A percentile compares a stretch with the other conserved stretches of the same genome.
Conservation (phyloP, 495 filamentous ascomycete genomes). For the Hypomontagnella submonticulosa region DNA sequence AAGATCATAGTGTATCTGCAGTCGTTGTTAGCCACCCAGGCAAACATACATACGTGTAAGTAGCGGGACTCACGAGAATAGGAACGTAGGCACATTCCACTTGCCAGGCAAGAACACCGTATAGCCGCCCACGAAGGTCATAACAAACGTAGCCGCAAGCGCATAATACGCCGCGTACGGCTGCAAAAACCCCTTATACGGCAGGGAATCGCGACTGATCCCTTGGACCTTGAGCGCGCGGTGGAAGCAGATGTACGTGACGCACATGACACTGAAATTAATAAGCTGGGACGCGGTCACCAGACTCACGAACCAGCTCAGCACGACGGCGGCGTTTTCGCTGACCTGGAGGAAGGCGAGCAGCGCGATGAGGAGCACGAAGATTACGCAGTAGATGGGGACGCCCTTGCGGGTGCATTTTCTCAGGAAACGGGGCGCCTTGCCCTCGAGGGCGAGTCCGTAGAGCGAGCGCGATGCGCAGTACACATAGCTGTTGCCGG, state of each 20-base stretch:
- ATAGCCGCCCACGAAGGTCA: slow-evolving; percentile 81
- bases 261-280: slow-evolving; percentile 76
- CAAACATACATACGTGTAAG: too few species aligned
- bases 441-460: slow-evolving; percentile 60
- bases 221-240: slow-evolving; percentile 76
- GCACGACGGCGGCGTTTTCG: slow-evolving; percentile 71
- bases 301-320: slow-evolving; percentile 80
- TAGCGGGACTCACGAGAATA: slow-evolving; percentile 77
- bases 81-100: slow-evolving; percentile 78
- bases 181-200: slow-evolving; percentile 73
- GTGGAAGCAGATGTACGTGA: slow-evolving; percentile 79
- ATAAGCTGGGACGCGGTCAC: slow-evolving; percentile 80
- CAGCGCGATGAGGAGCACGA: slow-evolving; percentile 72
- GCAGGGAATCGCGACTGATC: slow-evolving; percentile 68
- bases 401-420: slow-evolving; percentile 67
- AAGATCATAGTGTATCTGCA: slow-evolving; percentile 33
- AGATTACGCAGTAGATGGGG: slow-evolving; percentile 67
- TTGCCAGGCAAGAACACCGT: slow-evolving; percentile 77
- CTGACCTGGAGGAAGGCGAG: slow-evolving; percentile 79
- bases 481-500: slow-evolving; percentile 81
- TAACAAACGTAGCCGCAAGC: slow-evolving; percentile 67
- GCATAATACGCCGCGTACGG: slow-evolving; percentile 78
- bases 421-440: slow-evolving; percentile 69
- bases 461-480: slow-evolving; percentile 76
- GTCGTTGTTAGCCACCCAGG: background rate